A percentile compares a stretch with the other conserved stretches of the same genome.
phyloP scores from a whole-genome alignment of 306 rosid genomes.

The Acacia crassicarpa region DNA sequence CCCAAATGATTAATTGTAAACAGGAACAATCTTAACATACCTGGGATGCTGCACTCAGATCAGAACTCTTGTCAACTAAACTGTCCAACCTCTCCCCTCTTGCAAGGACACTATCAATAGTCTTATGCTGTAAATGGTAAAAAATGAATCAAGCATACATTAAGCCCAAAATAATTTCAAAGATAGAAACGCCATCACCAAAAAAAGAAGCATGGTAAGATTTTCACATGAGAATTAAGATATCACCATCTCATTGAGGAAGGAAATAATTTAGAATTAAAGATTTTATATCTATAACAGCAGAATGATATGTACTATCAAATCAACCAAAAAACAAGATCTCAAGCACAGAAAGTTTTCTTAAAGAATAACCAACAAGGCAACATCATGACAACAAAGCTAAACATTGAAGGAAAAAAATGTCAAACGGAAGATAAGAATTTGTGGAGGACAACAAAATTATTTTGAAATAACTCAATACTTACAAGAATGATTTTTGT shows the following conservation, averaged over 20 bases:
- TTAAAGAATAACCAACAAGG: neutral
- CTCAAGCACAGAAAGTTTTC: constrained; percentile 6
- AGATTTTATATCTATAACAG: neutral
- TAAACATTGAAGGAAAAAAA: constrained; percentile 16
- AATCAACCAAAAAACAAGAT: neutral
- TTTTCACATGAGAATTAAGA: constrained; percentile 1
- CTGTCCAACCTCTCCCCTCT: constrained; percentile 97
- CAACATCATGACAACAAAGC: neutral
- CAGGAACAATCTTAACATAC: constrained; percentile 37
- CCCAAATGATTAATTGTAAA: constrained; percentile 23
- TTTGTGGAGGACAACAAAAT: neutral
- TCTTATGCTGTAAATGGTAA: constrained; percentile 68
- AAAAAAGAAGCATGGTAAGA: neutral
- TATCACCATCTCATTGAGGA: neutral
- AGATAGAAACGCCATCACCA: neutral
- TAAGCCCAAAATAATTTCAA: constrained; percentile 11
- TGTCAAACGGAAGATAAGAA: constrained; percentile 5
- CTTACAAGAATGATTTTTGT: constrained; percentile 97
- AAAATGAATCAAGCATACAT: constrained; percentile 11
- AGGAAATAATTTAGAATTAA: constrained; percentile 15
- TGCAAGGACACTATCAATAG: constrained; percentile 94
- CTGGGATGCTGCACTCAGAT: constrained; percentile 98
- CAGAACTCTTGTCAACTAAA: constrained; percentile 98
- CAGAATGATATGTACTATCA: neutral
- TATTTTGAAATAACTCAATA: constrained; percentile 14